Evolutionary conservation across 2,329 filamentous ascomycete species (phyloP).

Genomic region (Aspergillus sp.): DNA sequence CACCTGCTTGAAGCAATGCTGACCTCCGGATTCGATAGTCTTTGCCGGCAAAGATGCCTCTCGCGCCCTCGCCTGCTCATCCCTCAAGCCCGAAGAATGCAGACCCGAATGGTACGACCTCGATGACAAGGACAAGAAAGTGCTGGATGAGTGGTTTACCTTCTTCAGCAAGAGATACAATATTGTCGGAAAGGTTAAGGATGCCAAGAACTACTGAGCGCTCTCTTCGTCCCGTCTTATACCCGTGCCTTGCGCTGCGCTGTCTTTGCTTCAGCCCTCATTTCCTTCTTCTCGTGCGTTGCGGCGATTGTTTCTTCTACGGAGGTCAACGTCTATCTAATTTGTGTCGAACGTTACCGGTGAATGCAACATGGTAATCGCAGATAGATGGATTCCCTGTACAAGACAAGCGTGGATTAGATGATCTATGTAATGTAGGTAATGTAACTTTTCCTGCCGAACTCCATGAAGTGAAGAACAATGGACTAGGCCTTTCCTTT

Average conservation of each 20-base stretch:
- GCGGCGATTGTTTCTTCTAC: slow-evolving; percentile 1
- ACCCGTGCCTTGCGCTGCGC: slow-evolving; percentile 7
- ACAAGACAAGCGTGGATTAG: slow-evolving; percentile 6
- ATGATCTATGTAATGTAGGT: not conserved
- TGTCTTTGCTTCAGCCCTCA: not conserved
- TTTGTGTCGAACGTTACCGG: not conserved
- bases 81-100: slow-evolving; percentile 83
- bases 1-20: not conserved
- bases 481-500: slow-evolving; percentile 48
- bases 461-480: not conserved
- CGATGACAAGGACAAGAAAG: slow-evolving; percentile 80
- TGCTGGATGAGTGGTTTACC: slow-evolving; percentile 88
- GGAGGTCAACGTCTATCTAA: not conserved
- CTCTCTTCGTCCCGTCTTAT: slow-evolving; percentile 9
- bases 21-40: slow-evolving; percentile 59
- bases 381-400: not conserved
- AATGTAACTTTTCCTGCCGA: slow-evolving; percentile 10
- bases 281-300: slow-evolving; percentile 6
- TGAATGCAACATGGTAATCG: not conserved
- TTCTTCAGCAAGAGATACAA: slow-evolving; percentile 99
- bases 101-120: slow-evolving; percentile 81
- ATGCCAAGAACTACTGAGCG: slow-evolving; percentile 40
- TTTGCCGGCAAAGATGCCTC: slow-evolving; percentile 97
- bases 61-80: slow-evolving; percentile 84
- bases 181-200: slow-evolving; percentile 59